Base-by-base conservation (phyloP, 2,329 filamentous ascomycete genomes). In the Xylaria sp. region DNA sequence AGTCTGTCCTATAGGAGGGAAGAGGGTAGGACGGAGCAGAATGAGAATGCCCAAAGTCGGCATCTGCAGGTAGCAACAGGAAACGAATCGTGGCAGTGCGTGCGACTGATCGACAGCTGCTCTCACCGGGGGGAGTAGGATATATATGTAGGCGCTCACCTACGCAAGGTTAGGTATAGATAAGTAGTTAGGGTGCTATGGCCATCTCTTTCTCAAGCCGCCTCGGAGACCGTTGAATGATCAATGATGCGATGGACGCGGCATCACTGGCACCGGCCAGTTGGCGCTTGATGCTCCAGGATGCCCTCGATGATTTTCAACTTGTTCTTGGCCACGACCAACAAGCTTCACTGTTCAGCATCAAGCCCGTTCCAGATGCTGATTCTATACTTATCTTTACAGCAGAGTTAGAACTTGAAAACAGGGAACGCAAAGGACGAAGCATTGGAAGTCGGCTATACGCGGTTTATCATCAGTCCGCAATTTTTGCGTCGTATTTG, bases 401-500 rank as follows among this genome's bases (percentile, higher is more conserved):
- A 1, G 77, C 80, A 0, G 29, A 80, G 53, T 71, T 81, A 1
- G 78, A 80, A 6, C 35, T 42, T 3, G 47, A 47, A 1, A 74
- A 73, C 47, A 68, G 68, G 5, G 58, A 63, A 1, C 69, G 73
- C 12, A 78, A 63, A 29, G 77, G 78, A 0, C 69, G 68, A 0
- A 72, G 68, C 53, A 53, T 81, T 9, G 78, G 75, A 4, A 79
- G 74, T 23, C 66, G 75, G 71, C 59, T 82, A 0, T 55, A 66
- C 42, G 69, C 74, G 0, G 70, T 83, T 13, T 84, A 12, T 69
- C 77, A 13, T 81, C 79, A 6, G 74, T 82, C 5, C 78, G 80
- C 18, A 73, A 78, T 1, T 84, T 83, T 62, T 79, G 78, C 5
- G 54, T 72, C 18, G 62, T 82, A 16, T 63, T 82, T 2, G 78